Conservation (phyloP, 495 filamentous ascomycete species). For the Lophiostoma macrostomum region DNA sequence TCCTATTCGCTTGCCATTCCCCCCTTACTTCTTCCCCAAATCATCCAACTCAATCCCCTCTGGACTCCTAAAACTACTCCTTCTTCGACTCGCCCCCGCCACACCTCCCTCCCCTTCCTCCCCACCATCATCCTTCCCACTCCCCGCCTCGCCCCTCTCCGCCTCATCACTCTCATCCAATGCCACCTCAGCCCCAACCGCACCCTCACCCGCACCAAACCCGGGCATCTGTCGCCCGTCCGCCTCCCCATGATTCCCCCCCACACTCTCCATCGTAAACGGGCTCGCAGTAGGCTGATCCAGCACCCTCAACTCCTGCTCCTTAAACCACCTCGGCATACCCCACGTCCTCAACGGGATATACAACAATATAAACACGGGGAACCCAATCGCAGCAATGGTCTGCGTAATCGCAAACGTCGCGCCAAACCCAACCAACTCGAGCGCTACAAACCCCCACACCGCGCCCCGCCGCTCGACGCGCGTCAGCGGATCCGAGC, state of each 20-base stretch:
- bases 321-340: slow-evolving; percentile 67
- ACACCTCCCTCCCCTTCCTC: background rate
- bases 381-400: slow-evolving; percentile 88
- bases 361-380: slow-evolving; percentile 75
- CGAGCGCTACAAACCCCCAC: slow-evolving; percentile 73
- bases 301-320: slow-evolving; percentile 65
- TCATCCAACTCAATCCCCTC: slow-evolving; percentile 22
- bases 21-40: slow-evolving; percentile 2
- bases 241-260: slow-evolving; percentile 61
- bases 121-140: slow-evolving; percentile 1
- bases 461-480: slow-evolving; percentile 53
- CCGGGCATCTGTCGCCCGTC: background rate
- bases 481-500: slow-evolving; percentile 63
- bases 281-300: slow-evolving; percentile 79
- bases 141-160: slow-evolving; percentile 29
- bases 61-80: slow-evolving; percentile 15
- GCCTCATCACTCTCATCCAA: slow-evolving; percentile 33
- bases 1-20: too few species aligned
- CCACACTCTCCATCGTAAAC: slow-evolving; percentile 83
- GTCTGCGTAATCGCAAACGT: slow-evolving; percentile 97
- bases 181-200: too few species aligned
- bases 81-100: slow-evolving; percentile 3
- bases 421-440: slow-evolving; percentile 75
- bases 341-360: slow-evolving; percentile 74
- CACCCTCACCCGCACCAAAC: background rate